These are phyloP conservation scores for Geopyxis carbonaria DNA, from an alignment of 495 filamentous ascomycete genomes.

Conservation along the genomic window DNA sequence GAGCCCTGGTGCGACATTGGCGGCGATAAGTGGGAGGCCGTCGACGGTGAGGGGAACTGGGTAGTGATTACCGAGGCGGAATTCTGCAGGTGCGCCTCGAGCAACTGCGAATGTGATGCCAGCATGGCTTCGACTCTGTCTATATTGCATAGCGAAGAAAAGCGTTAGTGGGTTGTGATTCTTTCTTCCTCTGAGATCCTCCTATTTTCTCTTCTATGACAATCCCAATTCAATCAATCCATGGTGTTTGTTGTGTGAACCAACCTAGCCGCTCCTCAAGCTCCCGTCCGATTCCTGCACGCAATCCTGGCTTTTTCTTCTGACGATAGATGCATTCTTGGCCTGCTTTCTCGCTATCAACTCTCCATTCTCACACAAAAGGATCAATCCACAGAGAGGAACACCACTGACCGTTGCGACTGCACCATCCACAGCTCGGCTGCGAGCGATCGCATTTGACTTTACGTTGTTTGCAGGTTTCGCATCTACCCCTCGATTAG, in stretches of 20 bases:
- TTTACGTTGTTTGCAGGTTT: slow-evolving; percentile 33
- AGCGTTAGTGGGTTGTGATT: slow-evolving; percentile 7
- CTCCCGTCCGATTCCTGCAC: slow-evolving; percentile 77
- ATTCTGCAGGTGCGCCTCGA: slow-evolving; percentile 26
- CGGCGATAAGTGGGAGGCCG: slow-evolving; percentile 19
- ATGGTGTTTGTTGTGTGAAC: slow-evolving; percentile 37
- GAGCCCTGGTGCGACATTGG: slow-evolving; percentile 15
- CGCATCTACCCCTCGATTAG: slow-evolving; percentile 17
- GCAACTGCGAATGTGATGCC: slow-evolving; percentile 31
- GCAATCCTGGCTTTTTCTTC: slow-evolving; percentile 30
- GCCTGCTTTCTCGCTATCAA: no score
- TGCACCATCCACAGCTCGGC: slow-evolving; percentile 78
- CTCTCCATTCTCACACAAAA: no score
- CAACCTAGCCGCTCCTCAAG: slow-evolving; percentile 60
- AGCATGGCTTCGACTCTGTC: slow-evolving; percentile 36
- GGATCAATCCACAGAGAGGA: no score
- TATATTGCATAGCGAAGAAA: slow-evolving; percentile 26
- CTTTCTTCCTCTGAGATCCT: slow-evolving; percentile 17
- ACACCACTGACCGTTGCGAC: slow-evolving; percentile 40
- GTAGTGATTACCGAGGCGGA: slow-evolving; percentile 5
- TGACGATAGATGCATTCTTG: slow-evolving; percentile 24
- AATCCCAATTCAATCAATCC: no score
- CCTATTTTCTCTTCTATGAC: no score
- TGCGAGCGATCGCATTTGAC: slow-evolving; percentile 72
- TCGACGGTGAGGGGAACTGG: slow-evolving; percentile 22